Conservation (phyloP, 2,329 filamentous ascomycete species). For the Alternaria sp. region DNA sequence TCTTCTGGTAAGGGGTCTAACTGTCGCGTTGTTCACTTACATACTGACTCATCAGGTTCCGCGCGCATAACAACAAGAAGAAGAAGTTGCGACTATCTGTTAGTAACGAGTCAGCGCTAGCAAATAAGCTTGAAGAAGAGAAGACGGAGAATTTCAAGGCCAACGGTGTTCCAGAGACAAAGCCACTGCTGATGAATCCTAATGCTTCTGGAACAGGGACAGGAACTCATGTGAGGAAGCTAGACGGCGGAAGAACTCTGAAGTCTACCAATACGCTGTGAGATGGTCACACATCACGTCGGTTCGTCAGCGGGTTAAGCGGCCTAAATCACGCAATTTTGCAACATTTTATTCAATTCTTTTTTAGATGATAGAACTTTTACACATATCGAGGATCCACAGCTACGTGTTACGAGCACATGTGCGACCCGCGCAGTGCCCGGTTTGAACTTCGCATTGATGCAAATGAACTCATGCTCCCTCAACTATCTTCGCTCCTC, state of each 20-base stretch:
- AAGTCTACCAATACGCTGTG: background rate
- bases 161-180: background rate
- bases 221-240: background rate
- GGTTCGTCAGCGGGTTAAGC: background rate
- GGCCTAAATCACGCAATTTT: background rate
- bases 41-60: background rate
- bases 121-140: background rate
- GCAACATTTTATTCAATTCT: background rate
- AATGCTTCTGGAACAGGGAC: background rate
- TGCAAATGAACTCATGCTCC: background rate
- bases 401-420: background rate
- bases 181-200: background rate
- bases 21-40: too few relatives aligned
- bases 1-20: background rate
- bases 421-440: background rate
- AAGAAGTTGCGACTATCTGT: background rate
- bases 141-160: too few relatives aligned
- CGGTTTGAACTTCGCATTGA: background rate
- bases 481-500: background rate
- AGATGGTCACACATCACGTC: background rate
- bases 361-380: background rate
- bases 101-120: background rate
- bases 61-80: background rate
- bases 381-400: accelerated
- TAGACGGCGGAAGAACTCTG: background rate